Evolutionary conservation across 768 basidiomycete genomes (phyloP).

Genomic region (Kwoniella sp.): DNA sequence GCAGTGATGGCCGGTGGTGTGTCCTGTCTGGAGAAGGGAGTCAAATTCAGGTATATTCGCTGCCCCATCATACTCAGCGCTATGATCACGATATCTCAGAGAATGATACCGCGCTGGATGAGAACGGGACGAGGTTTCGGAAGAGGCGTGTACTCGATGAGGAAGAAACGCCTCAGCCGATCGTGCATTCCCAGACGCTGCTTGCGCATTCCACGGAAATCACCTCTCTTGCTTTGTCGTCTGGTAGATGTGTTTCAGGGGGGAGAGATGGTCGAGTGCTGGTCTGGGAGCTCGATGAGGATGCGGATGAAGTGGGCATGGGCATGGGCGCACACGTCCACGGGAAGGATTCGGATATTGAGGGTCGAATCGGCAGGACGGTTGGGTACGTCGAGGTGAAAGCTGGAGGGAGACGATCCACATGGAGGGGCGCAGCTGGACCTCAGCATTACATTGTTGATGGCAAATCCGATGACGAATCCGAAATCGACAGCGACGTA

Average conservation of each 20-base stretch:
- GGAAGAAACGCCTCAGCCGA: conserved; percentile 7
- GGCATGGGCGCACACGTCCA: no score
- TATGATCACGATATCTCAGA: conserved; percentile 16
- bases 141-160: neutral
- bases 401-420: conserved; percentile 25
- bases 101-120: neutral
- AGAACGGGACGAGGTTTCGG: neutral
- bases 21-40: conserved; percentile 53
- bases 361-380: conserved; percentile 30
- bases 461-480: neutral
- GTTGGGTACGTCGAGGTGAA: conserved; percentile 49
- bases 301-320: conserved; percentile 1
- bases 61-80: conserved; percentile 32
- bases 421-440: conserved; percentile 33
- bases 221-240: conserved; percentile 42
- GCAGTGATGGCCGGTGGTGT: conserved; percentile 50
- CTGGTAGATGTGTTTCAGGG: conserved; percentile 50
- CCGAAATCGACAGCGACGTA: neutral
- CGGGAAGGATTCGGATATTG: neutral
- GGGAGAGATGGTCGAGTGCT: conserved; percentile 50
- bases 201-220: conserved; percentile 48
- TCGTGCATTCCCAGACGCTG: conserved; percentile 50
- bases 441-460: neutral
- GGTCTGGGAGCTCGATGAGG: conserved; percentile 52
- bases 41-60: conserved; percentile 53